These are phyloP conservation scores for Coleophoma cylindrospora DNA, from an alignment of 2,329 filamentous ascomycete genomes.

Conservation along the genomic window DNA sequence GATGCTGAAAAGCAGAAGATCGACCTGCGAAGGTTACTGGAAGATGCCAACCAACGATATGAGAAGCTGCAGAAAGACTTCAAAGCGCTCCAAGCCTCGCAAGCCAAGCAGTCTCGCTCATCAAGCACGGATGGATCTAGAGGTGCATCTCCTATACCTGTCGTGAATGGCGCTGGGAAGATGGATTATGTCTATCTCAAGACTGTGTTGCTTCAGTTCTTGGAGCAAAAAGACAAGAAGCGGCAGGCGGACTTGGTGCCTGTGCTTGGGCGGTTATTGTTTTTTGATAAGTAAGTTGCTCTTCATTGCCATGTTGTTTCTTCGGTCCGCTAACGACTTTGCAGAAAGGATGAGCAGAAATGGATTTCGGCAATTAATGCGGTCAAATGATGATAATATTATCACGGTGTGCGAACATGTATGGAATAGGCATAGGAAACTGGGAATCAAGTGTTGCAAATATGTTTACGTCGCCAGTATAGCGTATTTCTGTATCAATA, in stretches of 20 bases:
- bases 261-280: constrained; percentile 69
- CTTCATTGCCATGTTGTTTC: background rate
- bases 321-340: constrained; percentile 8
- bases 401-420: too few species aligned
- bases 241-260: constrained; percentile 72
- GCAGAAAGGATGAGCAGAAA: constrained; percentile 73
- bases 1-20: constrained; percentile 79
- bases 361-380: constrained; percentile 68
- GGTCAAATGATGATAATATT: constrained; percentile 7
- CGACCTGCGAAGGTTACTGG: constrained; percentile 70
- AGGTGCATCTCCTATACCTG: constrained; percentile 8
- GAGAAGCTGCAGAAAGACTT: constrained; percentile 73
- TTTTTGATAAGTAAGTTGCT: constrained; percentile 65
- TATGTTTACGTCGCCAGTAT: too few species aligned
- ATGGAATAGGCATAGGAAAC: too few species aligned
- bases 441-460: too few species aligned
- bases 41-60: constrained; percentile 71
- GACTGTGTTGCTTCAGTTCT: constrained; percentile 75
- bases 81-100: constrained; percentile 45
- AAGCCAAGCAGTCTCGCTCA: constrained; percentile 29
- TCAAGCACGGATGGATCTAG: constrained; percentile 28
- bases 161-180: constrained; percentile 11
- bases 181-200: constrained; percentile 59
- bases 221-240: constrained; percentile 76
- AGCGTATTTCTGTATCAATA: too few species aligned